These are phyloP conservation scores for Beauveria varroae DNA, from an alignment of 2,329 filamentous ascomycete species.

Conservation along the genomic window DNA sequence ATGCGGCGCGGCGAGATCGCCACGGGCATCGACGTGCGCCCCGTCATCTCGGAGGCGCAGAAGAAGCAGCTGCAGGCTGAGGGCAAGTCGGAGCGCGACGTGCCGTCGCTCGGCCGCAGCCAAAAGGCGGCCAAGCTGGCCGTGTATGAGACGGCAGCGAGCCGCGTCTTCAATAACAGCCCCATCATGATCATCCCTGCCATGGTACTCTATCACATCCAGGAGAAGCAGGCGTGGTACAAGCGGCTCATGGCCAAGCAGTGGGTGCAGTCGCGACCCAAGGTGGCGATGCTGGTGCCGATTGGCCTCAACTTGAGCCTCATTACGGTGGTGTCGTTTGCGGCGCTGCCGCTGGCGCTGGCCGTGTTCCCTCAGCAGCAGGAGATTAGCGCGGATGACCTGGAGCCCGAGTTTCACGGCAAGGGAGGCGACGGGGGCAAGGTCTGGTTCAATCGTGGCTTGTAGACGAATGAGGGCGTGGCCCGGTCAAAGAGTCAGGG, in stretches of 20 bases:
- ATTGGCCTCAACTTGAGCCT: conserved; percentile 79
- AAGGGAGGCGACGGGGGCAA: conserved; percentile 70
- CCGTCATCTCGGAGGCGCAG: conserved; percentile 64
- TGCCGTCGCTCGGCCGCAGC: conserved; percentile 73
- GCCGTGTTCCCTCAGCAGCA: conserved; percentile 91
- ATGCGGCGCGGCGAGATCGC: conserved; percentile 97
- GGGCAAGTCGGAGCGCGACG: conserved; percentile 56
- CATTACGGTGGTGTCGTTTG: conserved; percentile 79
- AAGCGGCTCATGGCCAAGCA: conserved; percentile 47
- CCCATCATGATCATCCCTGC: conserved; percentile 97
- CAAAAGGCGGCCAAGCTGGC: conserved; percentile 82
- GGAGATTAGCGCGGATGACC: conserved; percentile 61
- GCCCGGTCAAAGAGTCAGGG: background rate
- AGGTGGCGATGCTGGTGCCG: conserved; percentile 47
- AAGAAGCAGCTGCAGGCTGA: conserved; percentile 48
- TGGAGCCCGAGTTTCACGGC: conserved; percentile 84
- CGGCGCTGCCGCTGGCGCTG: conserved; percentile 81
- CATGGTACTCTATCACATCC: conserved; percentile 73
- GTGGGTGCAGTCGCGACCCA: conserved; percentile 73
- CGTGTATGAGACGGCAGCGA: conserved; percentile 86
- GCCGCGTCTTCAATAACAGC: conserved; percentile 84
- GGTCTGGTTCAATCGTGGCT: conserved; percentile 95
- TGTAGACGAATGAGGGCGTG: conserved; percentile 43
- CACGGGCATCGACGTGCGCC: conserved; percentile 86
- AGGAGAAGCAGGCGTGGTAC: conserved; percentile 42